Evolutionary conservation across 805 yeast genomes (phyloP).

Genomic region (Candida chilensis): DNA sequence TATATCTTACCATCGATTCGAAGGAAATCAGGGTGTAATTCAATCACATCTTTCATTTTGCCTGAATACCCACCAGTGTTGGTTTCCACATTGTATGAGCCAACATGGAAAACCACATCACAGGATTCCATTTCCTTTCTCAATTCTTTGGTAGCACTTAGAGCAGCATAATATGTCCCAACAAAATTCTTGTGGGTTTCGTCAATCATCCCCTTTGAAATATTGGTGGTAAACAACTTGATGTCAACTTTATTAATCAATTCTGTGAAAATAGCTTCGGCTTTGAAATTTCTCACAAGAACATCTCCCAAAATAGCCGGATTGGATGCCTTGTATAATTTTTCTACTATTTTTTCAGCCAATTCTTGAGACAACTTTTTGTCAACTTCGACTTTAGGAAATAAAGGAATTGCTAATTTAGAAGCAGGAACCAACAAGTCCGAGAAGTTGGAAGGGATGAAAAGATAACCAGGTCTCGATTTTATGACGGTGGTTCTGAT

Average conservation of each 20-base stretch:
- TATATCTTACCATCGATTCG: slow-evolving; percentile 18
- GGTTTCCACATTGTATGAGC: slow-evolving; percentile 13
- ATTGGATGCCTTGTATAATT: slow-evolving; percentile 21
- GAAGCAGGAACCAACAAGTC: too few species aligned
- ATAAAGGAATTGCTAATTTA: too few species aligned
- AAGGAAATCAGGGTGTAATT: slow-evolving; percentile 31
- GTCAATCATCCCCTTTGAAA: slow-evolving; percentile 28
- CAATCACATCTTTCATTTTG: slow-evolving; percentile 17
- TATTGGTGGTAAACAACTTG: slow-evolving; percentile 23
- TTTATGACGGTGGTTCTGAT: slow-evolving; percentile 16
- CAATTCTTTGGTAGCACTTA: slow-evolving; percentile 14
- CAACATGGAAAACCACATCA: slow-evolving; percentile 21
- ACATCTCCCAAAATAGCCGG: slow-evolving; percentile 34
- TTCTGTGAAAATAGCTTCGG: too few species aligned
- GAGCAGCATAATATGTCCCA: slow-evolving; percentile 31
- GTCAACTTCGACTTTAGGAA: too few species aligned
- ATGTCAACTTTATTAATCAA: slow-evolving; percentile 16
- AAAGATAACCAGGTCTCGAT: slow-evolving; percentile 27
- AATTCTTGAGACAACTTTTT: too few species aligned
- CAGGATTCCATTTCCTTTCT: slow-evolving; percentile 16
- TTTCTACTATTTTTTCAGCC: slow-evolving; percentile 18
- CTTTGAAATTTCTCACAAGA: slow-evolving; percentile 27
- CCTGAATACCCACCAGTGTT: slow-evolving; percentile 15
- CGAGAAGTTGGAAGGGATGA: slow-evolving; percentile 20
- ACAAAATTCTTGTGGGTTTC: slow-evolving; percentile 29